Conservation (phyloP, 106 monocot species). For the Dioscorea alata region DNA sequence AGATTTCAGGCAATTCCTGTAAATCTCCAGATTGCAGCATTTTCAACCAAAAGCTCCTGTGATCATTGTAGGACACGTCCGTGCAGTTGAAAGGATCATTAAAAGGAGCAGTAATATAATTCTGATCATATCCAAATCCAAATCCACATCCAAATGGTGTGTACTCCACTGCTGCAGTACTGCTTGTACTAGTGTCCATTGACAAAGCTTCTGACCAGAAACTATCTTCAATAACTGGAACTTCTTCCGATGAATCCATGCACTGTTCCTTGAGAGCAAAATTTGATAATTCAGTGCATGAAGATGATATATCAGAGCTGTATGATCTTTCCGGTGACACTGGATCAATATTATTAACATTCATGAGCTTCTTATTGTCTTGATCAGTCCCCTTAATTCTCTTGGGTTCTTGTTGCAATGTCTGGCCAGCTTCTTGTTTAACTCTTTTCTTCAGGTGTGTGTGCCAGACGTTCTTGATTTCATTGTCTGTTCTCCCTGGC, state of each 20-base stretch:
- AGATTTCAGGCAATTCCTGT: conserved; percentile 9
- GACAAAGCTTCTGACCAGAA: conserved; percentile 4
- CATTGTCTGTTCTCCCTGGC: conserved; percentile 32
- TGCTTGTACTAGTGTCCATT: background rate
- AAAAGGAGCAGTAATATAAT: background rate
- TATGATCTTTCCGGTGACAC: background rate
- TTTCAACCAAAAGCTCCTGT: conserved; percentile 22
- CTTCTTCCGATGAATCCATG: background rate
- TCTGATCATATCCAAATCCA: background rate
- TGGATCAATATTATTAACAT: background rate
- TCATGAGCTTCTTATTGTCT: background rate
- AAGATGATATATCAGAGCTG: background rate
- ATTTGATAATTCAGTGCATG: background rate
- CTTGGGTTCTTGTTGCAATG: background rate
- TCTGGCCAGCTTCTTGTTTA: background rate
- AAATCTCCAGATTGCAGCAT: background rate
- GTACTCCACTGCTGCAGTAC: background rate
- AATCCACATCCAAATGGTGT: background rate
- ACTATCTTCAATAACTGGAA: conserved; percentile 4
- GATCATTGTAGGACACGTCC: background rate
- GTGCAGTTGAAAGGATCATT: background rate
- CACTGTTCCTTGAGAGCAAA: background rate
- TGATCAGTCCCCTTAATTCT: background rate
- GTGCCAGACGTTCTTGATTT: conserved; percentile 42
- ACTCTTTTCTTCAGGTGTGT: conserved; percentile 25